phyloP scores from a whole-genome alignment of 2,329 filamentous ascomycete genomes.

The Paecilomyces sp. region DNA sequence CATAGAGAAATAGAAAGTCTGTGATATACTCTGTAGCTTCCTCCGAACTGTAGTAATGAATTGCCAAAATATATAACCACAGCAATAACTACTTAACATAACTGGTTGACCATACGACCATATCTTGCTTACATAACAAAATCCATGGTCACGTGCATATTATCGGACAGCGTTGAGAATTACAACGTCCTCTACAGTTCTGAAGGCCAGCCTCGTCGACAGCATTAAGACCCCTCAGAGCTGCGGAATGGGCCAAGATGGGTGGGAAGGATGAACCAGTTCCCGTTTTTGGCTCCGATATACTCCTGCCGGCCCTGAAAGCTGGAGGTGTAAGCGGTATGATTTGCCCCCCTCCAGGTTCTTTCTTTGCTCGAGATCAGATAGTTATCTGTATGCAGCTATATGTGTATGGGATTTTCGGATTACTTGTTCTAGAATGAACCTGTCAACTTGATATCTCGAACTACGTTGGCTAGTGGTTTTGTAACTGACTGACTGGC shows the following conservation, averaged over 20 bases:
- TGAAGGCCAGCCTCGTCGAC: background rate
- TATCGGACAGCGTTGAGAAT: background rate
- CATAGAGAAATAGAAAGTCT: too few relatives aligned
- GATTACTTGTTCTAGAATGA: background rate
- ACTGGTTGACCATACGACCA: too few relatives aligned
- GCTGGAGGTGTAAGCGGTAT: conserved; percentile 55
- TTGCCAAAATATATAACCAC: too few relatives aligned
- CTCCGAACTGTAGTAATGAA: too few relatives aligned
- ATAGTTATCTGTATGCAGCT: background rate
- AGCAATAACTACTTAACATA: too few relatives aligned
- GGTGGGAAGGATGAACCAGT: conserved; percentile 12
- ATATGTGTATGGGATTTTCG: background rate
- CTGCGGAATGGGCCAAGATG: conserved; percentile 16
- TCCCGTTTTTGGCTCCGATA: conserved; percentile 10
- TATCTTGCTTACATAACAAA: too few relatives aligned
- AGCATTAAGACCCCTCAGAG: background rate
- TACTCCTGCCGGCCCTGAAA: conserved; percentile 42
- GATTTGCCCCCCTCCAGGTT: conserved; percentile 14
- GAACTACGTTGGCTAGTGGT: background rate
- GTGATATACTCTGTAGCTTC: too few relatives aligned
- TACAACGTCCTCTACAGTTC: background rate
- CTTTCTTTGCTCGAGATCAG: background rate
- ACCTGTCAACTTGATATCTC: background rate
- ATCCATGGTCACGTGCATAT: too few relatives aligned
- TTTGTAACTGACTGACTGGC: background rate